Conservation (phyloP, 2,329 filamentous ascomycete genomes). For the Aspergillus ochraceus region DNA sequence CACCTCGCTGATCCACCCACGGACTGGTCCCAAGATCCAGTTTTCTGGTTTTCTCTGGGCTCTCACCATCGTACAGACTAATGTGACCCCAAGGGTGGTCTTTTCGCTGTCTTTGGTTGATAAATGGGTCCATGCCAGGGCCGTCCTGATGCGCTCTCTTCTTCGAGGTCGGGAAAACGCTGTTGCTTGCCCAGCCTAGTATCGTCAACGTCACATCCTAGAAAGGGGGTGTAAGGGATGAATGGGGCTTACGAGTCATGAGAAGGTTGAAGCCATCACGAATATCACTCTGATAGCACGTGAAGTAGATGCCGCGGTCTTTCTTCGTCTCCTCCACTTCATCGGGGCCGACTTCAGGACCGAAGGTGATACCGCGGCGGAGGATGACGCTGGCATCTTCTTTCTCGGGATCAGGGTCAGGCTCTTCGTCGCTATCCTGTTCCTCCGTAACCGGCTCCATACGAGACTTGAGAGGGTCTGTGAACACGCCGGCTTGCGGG, state of each 20-base stretch:
- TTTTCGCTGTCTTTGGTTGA: background rate
- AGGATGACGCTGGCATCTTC: no score
- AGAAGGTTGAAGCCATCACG: background rate
- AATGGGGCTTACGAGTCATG: no score
- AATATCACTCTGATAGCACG: conserved; percentile 1
- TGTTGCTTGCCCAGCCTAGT: no score
- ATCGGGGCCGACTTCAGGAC: no score
- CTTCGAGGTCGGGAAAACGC: no score
- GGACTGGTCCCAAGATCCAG: background rate
- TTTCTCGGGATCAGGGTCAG: no score
- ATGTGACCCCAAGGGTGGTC: background rate
- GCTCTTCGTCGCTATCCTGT: no score
- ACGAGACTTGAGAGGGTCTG: no score
- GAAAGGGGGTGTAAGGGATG: background rate
- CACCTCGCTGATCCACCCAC: background rate
- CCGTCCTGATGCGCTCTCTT: background rate
- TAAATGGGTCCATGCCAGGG: conserved; percentile 4
- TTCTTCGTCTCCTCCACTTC: background rate
- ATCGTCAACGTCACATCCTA: no score
- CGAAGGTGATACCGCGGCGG: no score
- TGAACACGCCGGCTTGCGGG: background rate
- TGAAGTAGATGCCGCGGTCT: background rate
- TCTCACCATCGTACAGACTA: conserved; percentile 4
- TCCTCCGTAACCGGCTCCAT: no score
- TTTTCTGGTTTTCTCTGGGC: background rate